These are phyloP conservation scores for Monosporascus sp. DNA, from an alignment of 2,329 filamentous ascomycete species.

Conservation along the genomic window DNA sequence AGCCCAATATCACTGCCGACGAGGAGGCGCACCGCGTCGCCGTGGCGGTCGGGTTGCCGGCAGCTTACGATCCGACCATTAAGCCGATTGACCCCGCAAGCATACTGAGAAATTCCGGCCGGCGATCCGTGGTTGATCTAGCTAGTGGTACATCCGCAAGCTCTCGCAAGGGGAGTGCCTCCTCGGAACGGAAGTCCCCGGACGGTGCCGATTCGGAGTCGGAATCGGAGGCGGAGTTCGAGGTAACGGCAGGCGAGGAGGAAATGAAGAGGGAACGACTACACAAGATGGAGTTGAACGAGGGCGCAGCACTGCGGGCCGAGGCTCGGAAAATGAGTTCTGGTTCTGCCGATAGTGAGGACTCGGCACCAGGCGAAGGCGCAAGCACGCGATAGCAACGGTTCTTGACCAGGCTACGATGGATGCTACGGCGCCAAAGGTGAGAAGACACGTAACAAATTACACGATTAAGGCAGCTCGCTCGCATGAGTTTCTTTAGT, in stretches of 20 bases:
- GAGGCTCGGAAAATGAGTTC: constrained; percentile 25
- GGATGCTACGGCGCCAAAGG: not conserved
- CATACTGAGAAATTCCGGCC: constrained; percentile 16
- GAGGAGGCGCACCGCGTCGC: constrained; percentile 62
- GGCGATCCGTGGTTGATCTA: constrained; percentile 12
- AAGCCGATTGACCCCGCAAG: constrained; percentile 43
- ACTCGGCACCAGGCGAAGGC: constrained; percentile 25
- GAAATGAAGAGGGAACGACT: constrained; percentile 37
- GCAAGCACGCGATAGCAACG: not conserved
- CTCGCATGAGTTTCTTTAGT: not conserved
- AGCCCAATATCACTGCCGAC: constrained; percentile 50
- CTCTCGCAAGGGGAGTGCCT: constrained; percentile 29
- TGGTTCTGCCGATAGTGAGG: constrained; percentile 31
- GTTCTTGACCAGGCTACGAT: not conserved
- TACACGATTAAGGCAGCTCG: not conserved
- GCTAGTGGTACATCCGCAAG: constrained; percentile 19
- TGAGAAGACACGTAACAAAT: not conserved
- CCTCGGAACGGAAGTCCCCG: constrained; percentile 33
- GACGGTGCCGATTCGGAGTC: constrained; percentile 31
- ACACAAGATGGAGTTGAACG: constrained; percentile 27
- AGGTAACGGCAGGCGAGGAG: constrained; percentile 34
- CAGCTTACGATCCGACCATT: constrained; percentile 58
- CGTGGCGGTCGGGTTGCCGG: constrained; percentile 56
- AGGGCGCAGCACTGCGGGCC: constrained; percentile 25
- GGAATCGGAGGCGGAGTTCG: constrained; percentile 37